Conservation (phyloP, 768 basidiomycete species). For the Lyophyllum atratum region DNA sequence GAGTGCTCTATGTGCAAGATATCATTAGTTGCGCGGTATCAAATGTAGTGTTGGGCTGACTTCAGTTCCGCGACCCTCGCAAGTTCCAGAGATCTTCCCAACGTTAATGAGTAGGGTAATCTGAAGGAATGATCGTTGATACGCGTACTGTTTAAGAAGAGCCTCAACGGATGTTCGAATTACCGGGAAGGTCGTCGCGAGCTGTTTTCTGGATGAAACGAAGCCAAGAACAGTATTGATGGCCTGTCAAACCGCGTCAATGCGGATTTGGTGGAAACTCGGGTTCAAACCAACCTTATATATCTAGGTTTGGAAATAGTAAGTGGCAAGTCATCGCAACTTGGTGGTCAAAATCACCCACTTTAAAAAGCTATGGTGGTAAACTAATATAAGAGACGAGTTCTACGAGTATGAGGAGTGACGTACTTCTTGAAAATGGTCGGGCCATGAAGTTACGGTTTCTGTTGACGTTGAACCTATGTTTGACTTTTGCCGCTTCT, state of each 20-base stretch:
- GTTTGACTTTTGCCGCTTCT: conserved; percentile 2
- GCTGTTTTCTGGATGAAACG: conserved; percentile 75
- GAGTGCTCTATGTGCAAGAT: conserved; percentile 54
- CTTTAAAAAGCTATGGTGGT: conserved; percentile 58
- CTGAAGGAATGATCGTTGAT: not conserved
- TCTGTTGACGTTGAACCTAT: conserved; percentile 3
- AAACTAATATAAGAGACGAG: not conserved
- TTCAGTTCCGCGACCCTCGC: conserved; percentile 81
- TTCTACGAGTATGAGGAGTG: not conserved
- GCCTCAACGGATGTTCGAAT: conserved; percentile 80
- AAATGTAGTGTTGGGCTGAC: conserved; percentile 36
- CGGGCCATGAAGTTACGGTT: conserved; percentile 53
- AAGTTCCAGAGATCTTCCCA: conserved; percentile 73
- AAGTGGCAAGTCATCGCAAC: not conserved
- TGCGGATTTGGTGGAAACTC: too few relatives aligned
- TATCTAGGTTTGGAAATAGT: conserved; percentile 29
- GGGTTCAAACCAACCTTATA: conserved; percentile 3
- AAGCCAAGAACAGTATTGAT: conserved; percentile 90
- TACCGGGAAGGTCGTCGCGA: conserved; percentile 78
- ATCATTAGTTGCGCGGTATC: not conserved
- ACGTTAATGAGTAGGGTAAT: conserved; percentile 1
- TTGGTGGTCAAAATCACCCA: conserved; percentile 28
- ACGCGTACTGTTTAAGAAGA: conserved; percentile 69
- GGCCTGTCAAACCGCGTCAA: conserved; percentile 46
- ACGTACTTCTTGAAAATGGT: conserved; percentile 58